Base-by-base conservation (phyloP, 805 yeast genomes). In the Wickerhamiella vanderwaltii region DNA sequence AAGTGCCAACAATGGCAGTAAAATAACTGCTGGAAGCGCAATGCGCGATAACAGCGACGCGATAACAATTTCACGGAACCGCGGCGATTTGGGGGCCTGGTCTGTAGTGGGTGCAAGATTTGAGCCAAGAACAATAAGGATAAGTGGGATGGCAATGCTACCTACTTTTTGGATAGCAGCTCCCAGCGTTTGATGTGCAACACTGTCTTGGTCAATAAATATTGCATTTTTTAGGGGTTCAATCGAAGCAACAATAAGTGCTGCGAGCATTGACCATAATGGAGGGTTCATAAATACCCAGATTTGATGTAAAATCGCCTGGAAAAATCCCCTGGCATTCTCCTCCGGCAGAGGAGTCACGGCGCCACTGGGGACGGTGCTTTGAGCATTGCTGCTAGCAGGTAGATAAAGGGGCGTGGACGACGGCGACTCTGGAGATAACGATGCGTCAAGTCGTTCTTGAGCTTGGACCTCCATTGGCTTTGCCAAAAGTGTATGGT, bases 251-350 rank as follows among this genome's bases (percentile, higher is more conserved):
- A 76, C 74, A n/a, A 71, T 44, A 16, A 76, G 65, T n/a, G 79
- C 72, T 2, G 69, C 47, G 5, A 73, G 54, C 80, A 75, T 75
- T 22, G 82, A 67, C 63, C 75, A 75, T 44, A 75, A 61, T 5
- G 82, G 82, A 2, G 79, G 79, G 54, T 75, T 75, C 81, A 76
- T 75, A 54, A 70, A 71, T 30, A 40, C 41, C 17, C 42, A 23
- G 16, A 51, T 24, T 7, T 45, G 25, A 51, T 46, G 41, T 58
- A 36, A 22, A 4, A 51, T 12, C 11, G 48, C 29, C 19, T 9
- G 19, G 29, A 35, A 22, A 9, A 44, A 38, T 17, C 41, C 41
- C 25, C 23, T 15, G 17, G 35, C 23, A 20, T 12, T 29, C 4
- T 24, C 20, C 13, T 25, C 32, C 6, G 40, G 43, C 9, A 24